Base-by-base conservation (phyloP, 2,329 filamentous ascomycete species). In the Fusarium kyushuense region DNA sequence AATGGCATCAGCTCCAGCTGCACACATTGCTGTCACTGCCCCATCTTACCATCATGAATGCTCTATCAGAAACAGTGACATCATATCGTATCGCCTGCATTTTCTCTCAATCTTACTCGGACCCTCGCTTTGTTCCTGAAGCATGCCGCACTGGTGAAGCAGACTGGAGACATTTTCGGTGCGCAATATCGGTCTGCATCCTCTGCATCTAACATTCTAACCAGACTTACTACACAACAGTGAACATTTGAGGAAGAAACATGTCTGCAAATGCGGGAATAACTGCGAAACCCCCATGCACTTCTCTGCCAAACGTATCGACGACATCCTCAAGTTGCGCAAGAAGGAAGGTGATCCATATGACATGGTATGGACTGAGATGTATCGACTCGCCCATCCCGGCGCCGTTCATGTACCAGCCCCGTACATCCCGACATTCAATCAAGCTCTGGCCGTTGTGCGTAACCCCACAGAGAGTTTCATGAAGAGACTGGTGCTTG, bases 11-110 rank as follows among this genome's bases (percentile, higher is more conserved):
- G n/a, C 3, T 5, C 35, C n/a, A 16, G 1, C 3, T 21, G 3
- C 3, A 2, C 23, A 9, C 19, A 4, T 23, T 1, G 14, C 0
- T 3, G 10, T 16, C 13, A 4, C 10, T 1, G 1, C 19, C 8
- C 19, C 1, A 16, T 7, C 38, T 41, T 8, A 23, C 16, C 5
- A 23, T 2, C 4, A 41, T 41, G 38, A 16, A 21, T 23, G 19
- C 19, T 14, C 16, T 13, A 3, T 16, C 19, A 6, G 38, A 41
- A 41, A 23, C 13, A 16, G 4, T 23, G 13, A 23, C 13, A 7
- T 5, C 19, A 4, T 23, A 0, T 41, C 38, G 38, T 5, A 10
- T 41, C 12, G 38, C 38, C 38, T 41, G 38, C 0, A 3, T 41
- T 14, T 41, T 41, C 13, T 9, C 1, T 9, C 12, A 16, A 16